phyloP scores from a whole-genome alignment of 305 asterid species.

The Nicotiana rustica region DNA sequence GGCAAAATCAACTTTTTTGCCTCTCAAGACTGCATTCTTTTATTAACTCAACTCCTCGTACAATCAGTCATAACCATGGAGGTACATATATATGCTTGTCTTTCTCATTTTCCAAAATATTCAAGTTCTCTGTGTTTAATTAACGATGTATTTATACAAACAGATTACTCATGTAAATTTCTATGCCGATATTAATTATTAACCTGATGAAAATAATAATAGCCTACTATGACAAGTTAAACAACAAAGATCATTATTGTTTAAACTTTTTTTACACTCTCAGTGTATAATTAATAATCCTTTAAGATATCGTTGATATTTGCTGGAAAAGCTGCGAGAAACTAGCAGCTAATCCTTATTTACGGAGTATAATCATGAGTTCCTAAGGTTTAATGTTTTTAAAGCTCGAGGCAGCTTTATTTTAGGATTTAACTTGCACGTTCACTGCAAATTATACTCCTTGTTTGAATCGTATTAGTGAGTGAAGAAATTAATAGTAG shows the following conservation, averaged over 20 bases:
- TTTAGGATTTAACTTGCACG: no score
- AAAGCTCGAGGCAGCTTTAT: no score
- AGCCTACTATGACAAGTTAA: no score
- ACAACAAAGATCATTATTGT: no score
- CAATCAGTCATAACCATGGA: not conserved
- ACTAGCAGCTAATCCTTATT: not conserved
- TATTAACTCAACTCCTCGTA: not conserved
- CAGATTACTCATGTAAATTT: no score
- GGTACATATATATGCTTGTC: conserved; percentile 1
- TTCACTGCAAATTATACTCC: not conserved
- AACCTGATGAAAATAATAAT: no score
- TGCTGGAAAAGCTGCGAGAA: not conserved
- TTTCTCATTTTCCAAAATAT: not conserved
- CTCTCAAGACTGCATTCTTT: not conserved
- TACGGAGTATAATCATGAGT: not conserved
- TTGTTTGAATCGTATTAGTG: not conserved
- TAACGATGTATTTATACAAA: no score
- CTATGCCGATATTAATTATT: no score
- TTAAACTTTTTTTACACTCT: not conserved
- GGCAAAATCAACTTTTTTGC: conserved; percentile 4
- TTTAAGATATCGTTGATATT: not conserved
- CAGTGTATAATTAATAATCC: not conserved
- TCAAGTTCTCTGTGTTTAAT: no score
- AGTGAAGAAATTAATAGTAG: not conserved
- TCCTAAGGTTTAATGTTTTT: not conserved